A percentile compares a stretch with the other conserved stretches of the same genome.
Conservation (phyloP, 768 basidiomycete genomes). For the Hypholoma fasciculare region DNA sequence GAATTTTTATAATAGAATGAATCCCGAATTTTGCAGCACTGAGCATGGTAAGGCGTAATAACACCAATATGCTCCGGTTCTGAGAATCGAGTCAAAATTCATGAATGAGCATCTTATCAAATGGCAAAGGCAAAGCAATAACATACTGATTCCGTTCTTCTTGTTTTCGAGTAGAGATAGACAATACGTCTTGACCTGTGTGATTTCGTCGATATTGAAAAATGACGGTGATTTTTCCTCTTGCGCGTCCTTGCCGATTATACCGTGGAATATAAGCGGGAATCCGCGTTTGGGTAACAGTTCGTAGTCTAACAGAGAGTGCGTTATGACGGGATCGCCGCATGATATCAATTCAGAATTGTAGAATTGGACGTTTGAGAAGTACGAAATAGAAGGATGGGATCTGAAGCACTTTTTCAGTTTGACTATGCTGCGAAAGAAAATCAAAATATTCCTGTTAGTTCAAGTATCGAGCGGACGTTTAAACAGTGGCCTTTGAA, state of each 20-base stretch:
- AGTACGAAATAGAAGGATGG: slow-evolving; percentile 52
- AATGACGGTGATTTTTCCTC: slow-evolving; percentile 61
- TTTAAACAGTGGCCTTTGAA: not conserved
- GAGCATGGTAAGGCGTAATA: slow-evolving; percentile 68
- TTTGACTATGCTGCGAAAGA: slow-evolving; percentile 47
- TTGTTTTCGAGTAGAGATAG: slow-evolving; percentile 32
- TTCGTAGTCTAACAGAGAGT: slow-evolving; percentile 37
- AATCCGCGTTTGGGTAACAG: slow-evolving; percentile 43
- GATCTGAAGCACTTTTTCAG: slow-evolving; percentile 60
- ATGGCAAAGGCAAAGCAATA: not conserved
- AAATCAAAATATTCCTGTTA: not conserved
- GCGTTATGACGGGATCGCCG: slow-evolving; percentile 40
- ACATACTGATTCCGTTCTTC: slow-evolving; percentile 41
- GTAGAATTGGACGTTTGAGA: slow-evolving; percentile 60
- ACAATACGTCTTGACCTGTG: slow-evolving; percentile 50
- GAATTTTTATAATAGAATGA: slow-evolving; percentile 28
- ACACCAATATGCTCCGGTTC: slow-evolving; percentile 54
- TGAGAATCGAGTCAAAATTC: not conserved
- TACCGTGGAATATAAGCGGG: slow-evolving; percentile 58
- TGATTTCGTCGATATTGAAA: slow-evolving; percentile 60
- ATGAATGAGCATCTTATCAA: too few relatives aligned
- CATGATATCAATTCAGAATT: slow-evolving; percentile 47
- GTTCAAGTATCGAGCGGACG: not conserved
- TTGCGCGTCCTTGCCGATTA: slow-evolving; percentile 53
- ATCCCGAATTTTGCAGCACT: slow-evolving; percentile 50